Evolutionary conservation across 495 filamentous ascomycete species (phyloP).

Genomic region (Apodospora peruviana): DNA sequence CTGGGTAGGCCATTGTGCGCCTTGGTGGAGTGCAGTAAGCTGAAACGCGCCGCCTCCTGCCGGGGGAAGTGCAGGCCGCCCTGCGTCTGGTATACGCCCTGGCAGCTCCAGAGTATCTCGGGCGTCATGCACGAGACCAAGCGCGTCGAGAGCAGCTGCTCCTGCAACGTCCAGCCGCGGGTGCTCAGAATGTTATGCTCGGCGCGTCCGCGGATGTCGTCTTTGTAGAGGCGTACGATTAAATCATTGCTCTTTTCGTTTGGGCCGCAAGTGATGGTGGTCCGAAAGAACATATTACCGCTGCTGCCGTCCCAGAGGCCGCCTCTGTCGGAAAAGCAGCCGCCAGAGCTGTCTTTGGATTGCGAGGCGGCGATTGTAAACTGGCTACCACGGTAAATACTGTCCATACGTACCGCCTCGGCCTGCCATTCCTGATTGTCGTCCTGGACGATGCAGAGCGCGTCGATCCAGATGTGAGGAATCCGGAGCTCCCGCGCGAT

Average conservation of each 20-base stretch:
- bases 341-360: neutral
- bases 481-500: slow-evolving; percentile 4
- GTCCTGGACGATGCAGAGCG: slow-evolving; percentile 36
- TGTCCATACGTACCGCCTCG: slow-evolving; percentile 29
- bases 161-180: neutral
- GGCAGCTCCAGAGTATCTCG: neutral
- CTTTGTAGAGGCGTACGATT: neutral
- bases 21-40: neutral
- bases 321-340: neutral
- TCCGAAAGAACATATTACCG: neutral
- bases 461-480: slow-evolving; percentile 33
- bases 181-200: neutral
- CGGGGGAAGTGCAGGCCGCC: neutral
- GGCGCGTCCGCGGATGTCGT: neutral
- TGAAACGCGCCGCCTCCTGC: neutral
- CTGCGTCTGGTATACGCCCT: neutral
- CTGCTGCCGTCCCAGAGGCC: neutral
- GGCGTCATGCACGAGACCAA: neutral
- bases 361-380: slow-evolving; percentile 25
- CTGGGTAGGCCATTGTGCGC: too few relatives aligned
- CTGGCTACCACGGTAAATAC: slow-evolving; percentile 24
- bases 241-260: neutral
- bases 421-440: slow-evolving; percentile 25
- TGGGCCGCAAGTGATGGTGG: neutral
- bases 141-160: neutral